A percentile compares a stretch with the other conserved stretches of the same genome.
These are phyloP conservation scores for Nothophoma quercina DNA, from an alignment of 2,329 filamentous ascomycete species.

Conservation along the genomic window DNA sequence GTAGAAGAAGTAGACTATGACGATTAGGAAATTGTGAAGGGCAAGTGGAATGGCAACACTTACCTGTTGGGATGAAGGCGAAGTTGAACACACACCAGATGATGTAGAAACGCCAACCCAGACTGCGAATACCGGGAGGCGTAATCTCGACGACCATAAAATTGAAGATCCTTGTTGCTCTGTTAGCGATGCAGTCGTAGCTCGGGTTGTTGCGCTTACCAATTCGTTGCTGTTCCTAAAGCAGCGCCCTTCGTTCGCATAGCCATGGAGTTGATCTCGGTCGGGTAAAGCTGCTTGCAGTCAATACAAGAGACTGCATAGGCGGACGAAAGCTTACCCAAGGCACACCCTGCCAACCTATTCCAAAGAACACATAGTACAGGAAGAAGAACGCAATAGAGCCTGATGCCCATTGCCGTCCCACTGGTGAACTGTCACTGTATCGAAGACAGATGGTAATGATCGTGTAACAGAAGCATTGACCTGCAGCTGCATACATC, in stretches of 20 bases:
- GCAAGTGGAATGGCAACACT: neutral
- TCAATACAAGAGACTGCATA: neutral
- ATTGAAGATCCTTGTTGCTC: slow-evolving; percentile 5
- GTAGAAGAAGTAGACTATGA: slow-evolving; percentile 38
- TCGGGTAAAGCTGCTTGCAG: slow-evolving; percentile 48
- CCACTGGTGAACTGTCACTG: slow-evolving; percentile 41
- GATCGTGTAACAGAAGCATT: slow-evolving; percentile 60
- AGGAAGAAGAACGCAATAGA: slow-evolving; percentile 62
- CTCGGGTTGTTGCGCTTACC: slow-evolving; percentile 41
- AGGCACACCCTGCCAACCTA: slow-evolving; percentile 58
- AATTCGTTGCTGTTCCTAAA: slow-evolving; percentile 60
- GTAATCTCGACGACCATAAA: slow-evolving; percentile 48
- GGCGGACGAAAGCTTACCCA: slow-evolving; percentile 35
- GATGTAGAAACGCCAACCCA: slow-evolving; percentile 55
- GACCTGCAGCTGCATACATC: slow-evolving; percentile 63
- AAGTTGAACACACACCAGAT: slow-evolving; percentile 57
- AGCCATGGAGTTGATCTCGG: slow-evolving; percentile 59
- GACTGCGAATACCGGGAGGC: slow-evolving; percentile 52
- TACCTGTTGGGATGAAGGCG: slow-evolving; percentile 55
- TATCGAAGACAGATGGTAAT: slow-evolving; percentile 61
- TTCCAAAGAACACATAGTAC: slow-evolving; percentile 63
- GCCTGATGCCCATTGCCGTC: slow-evolving; percentile 46
- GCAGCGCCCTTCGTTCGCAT: slow-evolving; percentile 61
- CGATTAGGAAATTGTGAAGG: neutral
- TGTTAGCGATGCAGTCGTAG: neutral